Percentiles rank a stretch among this genome's conserved stretches.
These are phyloP conservation scores for Favolaschia claudopus DNA, from an alignment of 768 basidiomycete species.

Conservation along the genomic window DNA sequence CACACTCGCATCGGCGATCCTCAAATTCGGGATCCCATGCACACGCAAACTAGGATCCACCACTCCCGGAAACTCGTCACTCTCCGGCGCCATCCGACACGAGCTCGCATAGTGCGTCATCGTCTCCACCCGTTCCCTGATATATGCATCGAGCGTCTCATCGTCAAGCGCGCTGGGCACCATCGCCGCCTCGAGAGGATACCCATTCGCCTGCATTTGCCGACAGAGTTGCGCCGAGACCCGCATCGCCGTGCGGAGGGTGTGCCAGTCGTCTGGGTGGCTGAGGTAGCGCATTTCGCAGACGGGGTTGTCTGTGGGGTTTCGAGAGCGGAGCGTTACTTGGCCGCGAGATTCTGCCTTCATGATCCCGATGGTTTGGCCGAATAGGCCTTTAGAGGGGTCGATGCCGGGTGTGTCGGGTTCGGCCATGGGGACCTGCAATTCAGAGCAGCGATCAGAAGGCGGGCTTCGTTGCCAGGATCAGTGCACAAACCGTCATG, in stretches of 20 bases:
- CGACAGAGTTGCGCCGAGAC: neutral
- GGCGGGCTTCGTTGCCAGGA: no score
- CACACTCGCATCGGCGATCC: conserved; percentile 52
- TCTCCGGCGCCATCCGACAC: conserved; percentile 52
- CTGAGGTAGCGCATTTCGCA: conserved; percentile 10
- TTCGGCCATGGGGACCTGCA: conserved; percentile 4
- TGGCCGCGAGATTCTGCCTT: neutral
- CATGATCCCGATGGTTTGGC: conserved; percentile 3
- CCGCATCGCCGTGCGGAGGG: conserved; percentile 5
- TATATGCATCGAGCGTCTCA: conserved; percentile 46
- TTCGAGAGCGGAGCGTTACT: neutral
- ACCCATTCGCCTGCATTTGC: conserved; percentile 9
- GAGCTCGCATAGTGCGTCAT: conserved; percentile 55
- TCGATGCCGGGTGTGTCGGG: neutral
- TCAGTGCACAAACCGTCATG: neutral
- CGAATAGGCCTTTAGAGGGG: conserved; percentile 7
- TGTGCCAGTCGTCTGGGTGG: neutral
- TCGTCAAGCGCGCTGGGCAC: conserved; percentile 30
- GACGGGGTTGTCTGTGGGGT: neutral
- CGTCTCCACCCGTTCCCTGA: conserved; percentile 51
- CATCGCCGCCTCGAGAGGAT: neutral
- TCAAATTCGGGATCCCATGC: conserved; percentile 50
- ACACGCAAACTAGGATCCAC: conserved; percentile 53
- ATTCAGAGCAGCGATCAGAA: neutral
- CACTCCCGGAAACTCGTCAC: conserved; percentile 44